Evolutionary conservation across 1,284 basidiomycete species (phyloP).

Genomic region (Naganishia sp.): DNA sequence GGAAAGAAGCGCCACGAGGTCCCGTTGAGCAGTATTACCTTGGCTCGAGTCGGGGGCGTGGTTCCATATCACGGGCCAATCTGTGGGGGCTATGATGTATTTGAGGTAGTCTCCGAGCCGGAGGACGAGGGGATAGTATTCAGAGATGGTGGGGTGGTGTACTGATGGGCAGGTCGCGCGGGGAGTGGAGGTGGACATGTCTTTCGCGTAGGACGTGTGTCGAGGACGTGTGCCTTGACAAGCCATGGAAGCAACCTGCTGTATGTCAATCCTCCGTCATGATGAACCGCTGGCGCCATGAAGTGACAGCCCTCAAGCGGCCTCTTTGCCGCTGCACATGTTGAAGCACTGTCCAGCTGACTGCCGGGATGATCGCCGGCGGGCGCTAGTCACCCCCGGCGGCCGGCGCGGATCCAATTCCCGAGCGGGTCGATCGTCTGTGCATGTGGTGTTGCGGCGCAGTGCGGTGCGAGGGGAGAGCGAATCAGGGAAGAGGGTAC

Average conservation of each 20-base stretch:
- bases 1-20: background rate
- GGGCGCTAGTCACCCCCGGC: no score
- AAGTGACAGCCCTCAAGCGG: no score
- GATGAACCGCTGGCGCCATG: background rate
- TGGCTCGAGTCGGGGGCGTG: background rate
- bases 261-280: no score
- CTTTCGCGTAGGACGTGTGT: background rate
- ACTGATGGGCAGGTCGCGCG: conserved; percentile 1
- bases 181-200: background rate
- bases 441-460: no score
- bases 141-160: conserved; percentile 41
- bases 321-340: background rate
- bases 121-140: conserved; percentile 42
- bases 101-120: conserved; percentile 37
- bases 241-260: background rate
- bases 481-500: conserved; percentile 1
- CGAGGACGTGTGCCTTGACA: background rate
- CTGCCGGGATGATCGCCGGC: background rate
- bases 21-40: background rate
- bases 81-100: background rate
- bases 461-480: background rate
- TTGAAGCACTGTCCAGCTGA: background rate
- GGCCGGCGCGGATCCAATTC: no score
- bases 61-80: conserved; percentile 1
- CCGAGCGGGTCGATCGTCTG: no score